phyloP scores from a whole-genome alignment of 441 rosid species.

The Eugenia klotzschiana region DNA sequence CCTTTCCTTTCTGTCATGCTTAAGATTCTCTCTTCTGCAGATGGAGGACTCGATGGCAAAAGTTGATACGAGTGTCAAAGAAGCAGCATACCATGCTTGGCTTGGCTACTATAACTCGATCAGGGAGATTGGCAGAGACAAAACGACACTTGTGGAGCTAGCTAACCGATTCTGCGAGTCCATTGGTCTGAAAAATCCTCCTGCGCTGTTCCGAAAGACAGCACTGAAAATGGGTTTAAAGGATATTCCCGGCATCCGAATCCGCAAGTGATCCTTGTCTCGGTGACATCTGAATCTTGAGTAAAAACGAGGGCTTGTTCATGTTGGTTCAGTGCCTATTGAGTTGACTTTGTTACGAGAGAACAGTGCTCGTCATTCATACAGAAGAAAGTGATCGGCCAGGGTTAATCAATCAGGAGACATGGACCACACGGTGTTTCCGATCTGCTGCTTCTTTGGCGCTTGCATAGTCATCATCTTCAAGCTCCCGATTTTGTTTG shows the following conservation, averaged over 20 bases:
- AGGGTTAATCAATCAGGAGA: background rate
- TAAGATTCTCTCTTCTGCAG: slow-evolving; percentile 21
- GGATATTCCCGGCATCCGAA: slow-evolving; percentile 64
- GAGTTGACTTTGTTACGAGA: background rate
- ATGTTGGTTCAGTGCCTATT: background rate
- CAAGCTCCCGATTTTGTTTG: background rate
- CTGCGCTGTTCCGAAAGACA: slow-evolving; percentile 56
- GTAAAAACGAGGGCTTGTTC: background rate
- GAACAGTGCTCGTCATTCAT: background rate
- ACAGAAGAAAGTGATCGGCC: background rate
- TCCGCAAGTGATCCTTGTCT: slow-evolving; percentile 27
- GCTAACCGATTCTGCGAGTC: slow-evolving; percentile 59
- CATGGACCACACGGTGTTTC: background rate
- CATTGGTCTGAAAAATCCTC: slow-evolving; percentile 69
- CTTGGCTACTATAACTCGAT: slow-evolving; percentile 83
- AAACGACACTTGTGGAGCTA: slow-evolving; percentile 66
- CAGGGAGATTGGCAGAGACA: slow-evolving; percentile 70
- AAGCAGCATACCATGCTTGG: slow-evolving; percentile 94
- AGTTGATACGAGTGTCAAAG: slow-evolving; percentile 68
- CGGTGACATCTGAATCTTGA: background rate
- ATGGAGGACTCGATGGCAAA: slow-evolving; percentile 47
- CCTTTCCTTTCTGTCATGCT: background rate
- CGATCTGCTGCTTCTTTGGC: background rate
- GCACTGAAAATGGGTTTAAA: slow-evolving; percentile 87
- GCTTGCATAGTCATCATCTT: background rate